Evolutionary conservation across 805 yeast genomes (phyloP), one percentile per base, ranked within the genome.

Genomic region (Kodamaea sagamina): DNA sequence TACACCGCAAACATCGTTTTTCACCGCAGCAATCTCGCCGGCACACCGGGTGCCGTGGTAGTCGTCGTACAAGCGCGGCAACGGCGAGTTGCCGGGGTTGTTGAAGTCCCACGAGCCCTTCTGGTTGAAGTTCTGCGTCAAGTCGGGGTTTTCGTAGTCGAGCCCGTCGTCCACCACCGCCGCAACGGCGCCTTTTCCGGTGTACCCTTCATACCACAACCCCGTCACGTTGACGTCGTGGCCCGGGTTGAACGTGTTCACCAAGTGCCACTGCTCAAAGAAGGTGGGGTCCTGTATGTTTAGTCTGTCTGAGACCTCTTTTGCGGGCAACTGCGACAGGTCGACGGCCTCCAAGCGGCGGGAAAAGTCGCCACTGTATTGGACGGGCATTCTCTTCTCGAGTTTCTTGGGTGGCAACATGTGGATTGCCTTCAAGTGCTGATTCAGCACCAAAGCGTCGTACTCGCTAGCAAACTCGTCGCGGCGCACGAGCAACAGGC

Each of bases 31-130:
- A 44, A 93, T 86, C 63, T 93, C 99, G 28, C 97, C 98, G 2
- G 99, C 98, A 69, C 99, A 93, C 51, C 99, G 72, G 0, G 99
- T 93, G 5, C 99, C 99, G 62, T 93, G 99, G 53, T 82, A 82
- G 61, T 93, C 99, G 61, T 86, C 95, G 6, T 54, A 63, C 21
- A 92, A 72, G 43, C 82, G 71, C 8, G 99, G 99, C 53, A 78
- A 80, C 2, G 99, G 99, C 36, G 82, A 67, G 16, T 79, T 74
- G 0, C 74, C 74, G 54, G 86, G 82, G 54, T 81, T 86, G 60
- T 93, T 93, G 63, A 79, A 93, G 66, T 93, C 99, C 87, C 92
- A 93, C 6, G 97, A 89, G 3, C 98, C 99, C 49, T 79, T 81
- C 10, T 71, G 65, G 55, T 76, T 78, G 61, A 84, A 93, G 53